Conservation (phyloP, 2,329 filamentous ascomycete genomes). For the Cytospora leucostoma region DNA sequence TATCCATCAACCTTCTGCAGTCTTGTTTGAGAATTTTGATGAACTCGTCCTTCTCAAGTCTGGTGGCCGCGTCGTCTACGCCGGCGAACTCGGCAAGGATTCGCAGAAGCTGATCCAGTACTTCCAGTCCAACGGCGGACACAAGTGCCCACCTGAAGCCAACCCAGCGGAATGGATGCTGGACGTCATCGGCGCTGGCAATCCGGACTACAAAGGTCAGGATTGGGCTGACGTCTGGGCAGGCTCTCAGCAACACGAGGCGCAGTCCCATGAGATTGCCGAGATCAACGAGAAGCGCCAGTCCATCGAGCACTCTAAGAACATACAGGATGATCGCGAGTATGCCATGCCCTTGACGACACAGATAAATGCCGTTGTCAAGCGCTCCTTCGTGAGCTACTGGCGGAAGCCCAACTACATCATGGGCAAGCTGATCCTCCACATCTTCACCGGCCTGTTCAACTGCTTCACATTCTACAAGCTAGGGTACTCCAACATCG, state of each 20-base stretch:
- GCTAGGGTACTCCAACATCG: conserved; percentile 52
- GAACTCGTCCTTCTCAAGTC: conserved; percentile 55
- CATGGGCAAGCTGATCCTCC: conserved; percentile 59
- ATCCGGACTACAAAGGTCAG: conserved; percentile 46
- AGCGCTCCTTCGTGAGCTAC: conserved; percentile 61
- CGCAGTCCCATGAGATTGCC: conserved; percentile 36
- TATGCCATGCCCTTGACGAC: conserved; percentile 61
- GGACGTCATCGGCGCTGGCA: conserved; percentile 43
- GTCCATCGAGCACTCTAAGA: conserved; percentile 33
- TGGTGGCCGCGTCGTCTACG: conserved; percentile 57
- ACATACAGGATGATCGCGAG: conserved; percentile 55
- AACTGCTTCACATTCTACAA: conserved; percentile 65
- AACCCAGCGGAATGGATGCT: conserved; percentile 70
- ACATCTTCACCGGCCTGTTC: conserved; percentile 57
- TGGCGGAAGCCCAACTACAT: conserved; percentile 68
- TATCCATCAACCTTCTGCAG: conserved; percentile 48
- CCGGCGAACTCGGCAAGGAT: conserved; percentile 55
- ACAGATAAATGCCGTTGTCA: conserved; percentile 56
- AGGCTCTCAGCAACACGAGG: conserved; percentile 36
- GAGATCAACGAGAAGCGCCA: conserved; percentile 46
- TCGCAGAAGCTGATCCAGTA: conserved; percentile 52
- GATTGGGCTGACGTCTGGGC: conserved; percentile 43
- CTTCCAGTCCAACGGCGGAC: conserved; percentile 60
- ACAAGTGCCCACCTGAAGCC: conserved; percentile 47
- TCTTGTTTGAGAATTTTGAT: conserved; percentile 50